Evolutionary conservation across 257 asterid species (phyloP).

Genomic region (Solanum chaucha): DNA sequence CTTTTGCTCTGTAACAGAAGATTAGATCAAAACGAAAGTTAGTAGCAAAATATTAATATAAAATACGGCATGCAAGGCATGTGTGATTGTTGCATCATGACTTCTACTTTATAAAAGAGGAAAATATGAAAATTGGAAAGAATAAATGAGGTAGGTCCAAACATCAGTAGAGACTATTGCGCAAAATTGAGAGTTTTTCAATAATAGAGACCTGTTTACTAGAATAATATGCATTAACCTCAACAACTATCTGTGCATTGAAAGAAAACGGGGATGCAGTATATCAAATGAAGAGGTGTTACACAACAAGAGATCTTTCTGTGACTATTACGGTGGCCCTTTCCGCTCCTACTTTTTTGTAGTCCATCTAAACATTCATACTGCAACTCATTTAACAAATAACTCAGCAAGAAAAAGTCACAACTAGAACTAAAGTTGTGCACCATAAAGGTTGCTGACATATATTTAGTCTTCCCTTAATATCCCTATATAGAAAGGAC

Average conservation of each 20-base stretch:
- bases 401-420: not conserved
- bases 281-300: not conserved
- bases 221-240: not conserved
- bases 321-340: not conserved
- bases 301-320: not conserved
- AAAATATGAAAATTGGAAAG: not conserved
- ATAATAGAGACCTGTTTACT: not conserved
- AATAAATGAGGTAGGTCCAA: not conserved
- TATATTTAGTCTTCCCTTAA: not conserved
- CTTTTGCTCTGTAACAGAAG: conserved; percentile 23
- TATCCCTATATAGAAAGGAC: not conserved
- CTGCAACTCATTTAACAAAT: not conserved
- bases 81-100: not conserved
- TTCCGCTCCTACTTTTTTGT: not conserved
- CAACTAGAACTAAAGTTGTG: not conserved
- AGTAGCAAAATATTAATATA: not conserved
- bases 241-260: not conserved
- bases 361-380: not conserved
- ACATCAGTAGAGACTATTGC: not conserved
- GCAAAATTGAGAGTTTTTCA: not conserved
- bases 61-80: not conserved
- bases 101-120: not conserved
- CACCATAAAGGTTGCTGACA: not conserved
- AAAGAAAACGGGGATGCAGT: not conserved
- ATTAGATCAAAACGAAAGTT: not conserved